phyloP scores from a whole-genome alignment of 2,329 filamentous ascomycete species.

The Sporothrix globosa region DNA sequence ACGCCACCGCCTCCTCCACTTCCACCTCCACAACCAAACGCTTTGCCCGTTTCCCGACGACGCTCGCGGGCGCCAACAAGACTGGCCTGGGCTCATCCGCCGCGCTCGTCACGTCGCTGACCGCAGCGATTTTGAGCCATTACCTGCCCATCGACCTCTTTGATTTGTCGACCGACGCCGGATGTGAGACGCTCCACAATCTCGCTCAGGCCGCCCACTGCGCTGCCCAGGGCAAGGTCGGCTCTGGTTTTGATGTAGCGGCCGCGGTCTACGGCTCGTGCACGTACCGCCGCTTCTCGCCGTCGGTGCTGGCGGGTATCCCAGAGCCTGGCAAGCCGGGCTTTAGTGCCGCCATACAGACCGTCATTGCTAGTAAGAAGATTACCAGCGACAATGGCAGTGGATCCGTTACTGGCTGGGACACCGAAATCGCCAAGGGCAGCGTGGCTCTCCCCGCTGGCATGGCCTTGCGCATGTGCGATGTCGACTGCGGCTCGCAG shows the following conservation, averaged over 20 bases:
- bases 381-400: neutral
- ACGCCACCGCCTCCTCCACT: slow-evolving; percentile 32
- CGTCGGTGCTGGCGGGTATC: slow-evolving; percentile 67
- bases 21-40: slow-evolving; percentile 46
- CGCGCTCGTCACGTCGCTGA: slow-evolving; percentile 86
- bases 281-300: slow-evolving; percentile 89
- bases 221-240: slow-evolving; percentile 94
- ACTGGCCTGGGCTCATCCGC: slow-evolving; percentile 95
- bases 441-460: slow-evolving; percentile 72
- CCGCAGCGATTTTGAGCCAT: slow-evolving; percentile 73
- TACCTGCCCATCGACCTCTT: slow-evolving; percentile 66
- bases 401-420: slow-evolving; percentile 64
- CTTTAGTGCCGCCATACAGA: slow-evolving; percentile 68
- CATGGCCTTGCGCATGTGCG: slow-evolving; percentile 84
- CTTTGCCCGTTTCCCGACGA: slow-evolving; percentile 78
- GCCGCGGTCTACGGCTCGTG: slow-evolving; percentile 91
- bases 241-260: slow-evolving; percentile 93
- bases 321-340: slow-evolving; percentile 67
- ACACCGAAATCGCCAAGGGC: slow-evolving; percentile 73
- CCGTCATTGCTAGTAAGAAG: slow-evolving; percentile 65
- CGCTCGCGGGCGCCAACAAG: slow-evolving; percentile 81
- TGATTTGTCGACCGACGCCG: slow-evolving; percentile 57
- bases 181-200: slow-evolving; percentile 76
- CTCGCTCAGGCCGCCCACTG: slow-evolving; percentile 92
- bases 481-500: slow-evolving; percentile 91